These are phyloP conservation scores for Trichoderma sp. DNA, from an alignment of 2,329 filamentous ascomycete genomes.

Conservation along the genomic window DNA sequence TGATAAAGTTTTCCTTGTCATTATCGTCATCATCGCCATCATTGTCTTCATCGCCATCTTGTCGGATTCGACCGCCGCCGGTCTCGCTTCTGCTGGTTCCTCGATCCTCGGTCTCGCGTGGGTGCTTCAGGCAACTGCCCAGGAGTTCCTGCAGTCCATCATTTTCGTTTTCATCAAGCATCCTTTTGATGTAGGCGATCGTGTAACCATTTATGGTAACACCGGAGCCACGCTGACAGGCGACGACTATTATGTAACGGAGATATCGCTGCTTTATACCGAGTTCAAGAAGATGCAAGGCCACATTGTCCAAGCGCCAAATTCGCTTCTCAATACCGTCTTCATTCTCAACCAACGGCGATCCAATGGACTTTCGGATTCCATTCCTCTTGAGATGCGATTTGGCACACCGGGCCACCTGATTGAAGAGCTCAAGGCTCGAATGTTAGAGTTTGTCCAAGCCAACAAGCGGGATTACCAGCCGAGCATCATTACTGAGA, in stretches of 20 bases:
- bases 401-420: conserved; percentile 84
- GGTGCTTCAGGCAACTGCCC: conserved; percentile 89
- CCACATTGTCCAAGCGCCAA: conserved; percentile 92
- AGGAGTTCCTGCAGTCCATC: conserved; percentile 91
- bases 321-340: conserved; percentile 87
- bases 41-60: conserved; percentile 89
- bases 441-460: conserved; percentile 80
- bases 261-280: conserved; percentile 89
- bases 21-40: conserved; percentile 78
- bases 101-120: conserved; percentile 87
- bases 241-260: conserved; percentile 95
- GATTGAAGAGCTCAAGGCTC: conserved; percentile 79
- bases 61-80: conserved; percentile 85
- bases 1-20: conserved; percentile 84
- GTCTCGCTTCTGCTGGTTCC: conserved; percentile 86
- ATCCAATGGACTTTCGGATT: conserved; percentile 85
- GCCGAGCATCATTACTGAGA: conserved; percentile 81
- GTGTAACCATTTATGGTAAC: conserved; percentile 89
- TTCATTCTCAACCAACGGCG: conserved; percentile 96
- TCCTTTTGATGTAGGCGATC: conserved; percentile 93
- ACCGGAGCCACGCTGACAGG: conserved; percentile 77
- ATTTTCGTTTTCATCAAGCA: conserved; percentile 98
- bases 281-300: conserved; percentile 99
- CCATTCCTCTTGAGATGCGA: conserved; percentile 80
- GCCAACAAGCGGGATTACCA: conserved; percentile 90